Conservation (phyloP, 768 basidiomycete species). For the Serendipita sp. region DNA sequence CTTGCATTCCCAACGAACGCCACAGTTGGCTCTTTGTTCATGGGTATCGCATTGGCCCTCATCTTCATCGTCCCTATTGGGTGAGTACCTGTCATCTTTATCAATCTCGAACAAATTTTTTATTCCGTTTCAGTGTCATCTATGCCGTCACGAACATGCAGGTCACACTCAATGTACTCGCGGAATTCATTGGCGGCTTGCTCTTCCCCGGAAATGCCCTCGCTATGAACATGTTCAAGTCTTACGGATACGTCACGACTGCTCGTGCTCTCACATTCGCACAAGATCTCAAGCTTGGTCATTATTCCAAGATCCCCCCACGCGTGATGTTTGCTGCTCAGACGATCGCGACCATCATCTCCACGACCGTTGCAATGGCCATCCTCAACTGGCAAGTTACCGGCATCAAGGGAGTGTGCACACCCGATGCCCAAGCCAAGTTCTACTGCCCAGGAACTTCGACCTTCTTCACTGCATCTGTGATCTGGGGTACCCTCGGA, state of each 20-base stretch:
- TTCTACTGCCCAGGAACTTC: conserved; percentile 24
- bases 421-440: conserved; percentile 18
- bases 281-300: conserved; percentile 18
- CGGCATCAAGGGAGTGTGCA: conserved; percentile 22
- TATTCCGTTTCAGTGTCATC: conserved; percentile 16
- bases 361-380: conserved; percentile 18
- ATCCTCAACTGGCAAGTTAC: conserved; percentile 21
- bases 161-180: conserved; percentile 24
- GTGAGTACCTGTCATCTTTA: neutral
- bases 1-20: conserved; percentile 19
- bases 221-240: conserved; percentile 24
- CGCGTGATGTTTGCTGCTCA: conserved; percentile 23
- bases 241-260: conserved; percentile 22
- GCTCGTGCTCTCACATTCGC: conserved; percentile 19
- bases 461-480: conserved; percentile 26
- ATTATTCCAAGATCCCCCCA: conserved; percentile 20
- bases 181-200: conserved; percentile 25
- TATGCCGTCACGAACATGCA: conserved; percentile 23
- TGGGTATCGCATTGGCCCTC: conserved; percentile 13
- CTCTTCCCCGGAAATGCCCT: conserved; percentile 23
- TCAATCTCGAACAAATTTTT: neutral
- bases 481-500: conserved; percentile 22
- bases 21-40: conserved; percentile 14
- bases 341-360: conserved; percentile 22
- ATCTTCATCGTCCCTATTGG: conserved; percentile 18